Base-by-base conservation (phyloP, 2,329 filamentous ascomycete species). In the Colletotrichum siamense region DNA sequence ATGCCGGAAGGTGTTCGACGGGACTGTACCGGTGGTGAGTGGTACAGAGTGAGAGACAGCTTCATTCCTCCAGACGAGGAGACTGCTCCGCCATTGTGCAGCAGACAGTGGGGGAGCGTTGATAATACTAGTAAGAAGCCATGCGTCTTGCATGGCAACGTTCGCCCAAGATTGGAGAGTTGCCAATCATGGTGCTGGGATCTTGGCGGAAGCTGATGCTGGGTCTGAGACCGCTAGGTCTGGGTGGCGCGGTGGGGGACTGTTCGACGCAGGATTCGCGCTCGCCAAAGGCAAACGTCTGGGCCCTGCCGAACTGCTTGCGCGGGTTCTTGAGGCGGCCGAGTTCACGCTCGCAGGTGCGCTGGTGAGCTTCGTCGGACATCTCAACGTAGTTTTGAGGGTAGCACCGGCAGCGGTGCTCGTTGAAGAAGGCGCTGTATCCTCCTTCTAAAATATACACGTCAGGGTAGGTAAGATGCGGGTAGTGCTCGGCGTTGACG, bases 321-420 rank as follows among this genome's bases (percentile, higher is more conserved):
- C 96, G 92, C 80, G 89, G 90, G 83, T 97, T 94, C 85, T 98
- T 96, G 81, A 99, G 92, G 83, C 96, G 96, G 81, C 96, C 95
- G 89, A 99, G 94, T 81, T 98, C 96, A 80, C 95, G 94, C 88
- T 99, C 97, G 84, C 97, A 99, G 59, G 96, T 97, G 81, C 93
- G 93, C 81, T 95, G 95, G 85, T 99, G 96, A 83, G 96, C 95
- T 83, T 96, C 94, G 79, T 95, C 95, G 79, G 93, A 94, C 97
- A 99, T 99, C 85, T 97, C 96, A 75, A 99, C 95, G 83, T 99
- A 99, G 83, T 96, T 96, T 81, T 98, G 96, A 26, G 97, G 97
- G 81, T 93, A 97, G 89, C 97, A 99, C 77, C 96, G 93, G 63
- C 90, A 87, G 69, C 93, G 93, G 84, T 98, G 93, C 78, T 95